Conservation (phyloP, 345 rosid species). For the Gossypium sturtianum region DNA sequence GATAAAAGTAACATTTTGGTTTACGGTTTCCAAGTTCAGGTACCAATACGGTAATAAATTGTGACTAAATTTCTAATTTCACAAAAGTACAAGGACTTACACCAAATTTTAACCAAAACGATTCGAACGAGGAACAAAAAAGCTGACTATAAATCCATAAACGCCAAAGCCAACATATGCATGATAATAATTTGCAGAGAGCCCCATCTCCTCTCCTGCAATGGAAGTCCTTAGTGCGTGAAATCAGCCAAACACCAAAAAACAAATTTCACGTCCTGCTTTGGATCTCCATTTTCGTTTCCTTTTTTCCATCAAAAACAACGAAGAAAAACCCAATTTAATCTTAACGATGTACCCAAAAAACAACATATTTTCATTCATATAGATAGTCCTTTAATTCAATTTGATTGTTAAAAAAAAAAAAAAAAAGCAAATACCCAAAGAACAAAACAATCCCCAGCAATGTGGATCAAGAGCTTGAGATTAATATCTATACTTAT, state of each 20-base stretch:
- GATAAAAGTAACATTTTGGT: too few relatives aligned
- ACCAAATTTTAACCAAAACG: too few relatives aligned
- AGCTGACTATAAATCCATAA: too few relatives aligned
- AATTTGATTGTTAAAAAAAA: not conserved
- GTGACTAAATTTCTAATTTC: too few relatives aligned
- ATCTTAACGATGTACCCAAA: not conserved
- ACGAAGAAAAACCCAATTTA: too few relatives aligned
- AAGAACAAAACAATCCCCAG: not conserved
- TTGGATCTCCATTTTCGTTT: not conserved
- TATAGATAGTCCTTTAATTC: not conserved
- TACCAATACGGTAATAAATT: too few relatives aligned
- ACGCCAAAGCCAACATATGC: too few relatives aligned
- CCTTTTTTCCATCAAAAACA: not conserved
- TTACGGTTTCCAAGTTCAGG: too few relatives aligned
- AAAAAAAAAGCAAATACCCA: not conserved
- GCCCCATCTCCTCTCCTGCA: not conserved
- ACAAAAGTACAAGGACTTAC: too few relatives aligned
- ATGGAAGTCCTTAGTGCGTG: slow-evolving; percentile 14
- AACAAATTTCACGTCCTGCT: not conserved
- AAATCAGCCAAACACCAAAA: not conserved
- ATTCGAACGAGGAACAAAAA: too few relatives aligned
- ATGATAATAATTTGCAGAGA: too few relatives aligned
- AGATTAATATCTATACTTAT: slow-evolving; percentile 41
- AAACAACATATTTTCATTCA: not conserved
- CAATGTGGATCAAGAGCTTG: slow-evolving; percentile 40